phyloP scores from a whole-genome alignment of 1,284 basidiomycete species.

The Pholiota adiposa region DNA sequence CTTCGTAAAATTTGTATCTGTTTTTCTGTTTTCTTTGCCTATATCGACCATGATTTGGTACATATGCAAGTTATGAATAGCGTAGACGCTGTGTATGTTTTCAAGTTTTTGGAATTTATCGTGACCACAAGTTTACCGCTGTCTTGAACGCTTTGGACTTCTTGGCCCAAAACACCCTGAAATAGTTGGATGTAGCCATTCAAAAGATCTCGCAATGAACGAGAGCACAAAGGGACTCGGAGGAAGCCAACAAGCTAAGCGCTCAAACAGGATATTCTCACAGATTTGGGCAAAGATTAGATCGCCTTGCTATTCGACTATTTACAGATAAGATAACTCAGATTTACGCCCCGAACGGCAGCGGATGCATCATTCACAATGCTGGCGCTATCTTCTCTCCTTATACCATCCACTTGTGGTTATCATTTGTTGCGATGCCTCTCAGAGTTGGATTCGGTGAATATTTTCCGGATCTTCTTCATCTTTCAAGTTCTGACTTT shows the following conservation, averaged over 20 bases:
- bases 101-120: too few relatives aligned
- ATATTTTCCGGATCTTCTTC: conserved; percentile 1
- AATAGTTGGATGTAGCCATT: too few relatives aligned
- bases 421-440: conserved; percentile 34
- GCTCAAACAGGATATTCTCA: too few relatives aligned
- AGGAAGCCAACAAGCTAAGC: too few relatives aligned
- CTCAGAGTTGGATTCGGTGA: conserved; percentile 52
- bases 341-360: background rate
- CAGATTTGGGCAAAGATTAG: too few relatives aligned
- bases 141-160: too few relatives aligned
- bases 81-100: too few relatives aligned
- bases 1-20: conserved; percentile 2
- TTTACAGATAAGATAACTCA: background rate
- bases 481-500: background rate
- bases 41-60: background rate
- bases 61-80: too few relatives aligned
- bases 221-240: too few relatives aligned
- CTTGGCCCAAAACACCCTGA: too few relatives aligned
- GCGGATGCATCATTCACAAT: too few relatives aligned
- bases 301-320: background rate
- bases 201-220: too few relatives aligned
- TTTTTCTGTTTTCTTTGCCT: background rate
- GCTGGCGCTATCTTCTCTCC: background rate
- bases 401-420: background rate
- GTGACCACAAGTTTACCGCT: background rate